These are phyloP conservation scores for Parathielavia appendiculata DNA, from an alignment of 495 filamentous ascomycete genomes.

Conservation along the genomic window DNA sequence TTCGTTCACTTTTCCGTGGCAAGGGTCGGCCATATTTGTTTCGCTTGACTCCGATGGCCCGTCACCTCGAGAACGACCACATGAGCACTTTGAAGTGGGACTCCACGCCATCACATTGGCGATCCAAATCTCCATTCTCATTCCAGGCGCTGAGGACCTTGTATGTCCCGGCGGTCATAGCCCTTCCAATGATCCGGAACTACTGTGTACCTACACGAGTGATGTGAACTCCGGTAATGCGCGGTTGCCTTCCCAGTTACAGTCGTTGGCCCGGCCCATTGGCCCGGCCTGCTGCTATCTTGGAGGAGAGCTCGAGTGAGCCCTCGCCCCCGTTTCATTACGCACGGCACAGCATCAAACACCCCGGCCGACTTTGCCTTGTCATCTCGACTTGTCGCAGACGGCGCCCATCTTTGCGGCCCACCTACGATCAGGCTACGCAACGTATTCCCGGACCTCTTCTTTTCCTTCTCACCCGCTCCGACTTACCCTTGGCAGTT, in stretches of 20 bases:
- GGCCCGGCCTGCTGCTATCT: not conserved
- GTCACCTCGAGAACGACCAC: no score
- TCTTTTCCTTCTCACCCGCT: not conserved
- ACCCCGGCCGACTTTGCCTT: not conserved
- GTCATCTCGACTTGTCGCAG: not conserved
- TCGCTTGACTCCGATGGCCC: no score
- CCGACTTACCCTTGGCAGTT: not conserved
- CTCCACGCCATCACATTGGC: no score
- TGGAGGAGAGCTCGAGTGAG: not conserved
- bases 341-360: not conserved
- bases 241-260: not conserved
- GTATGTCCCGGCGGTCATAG: no score
- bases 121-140: no score
- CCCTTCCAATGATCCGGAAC: no score
- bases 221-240: not conserved
- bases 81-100: no score
- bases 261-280: not conserved
- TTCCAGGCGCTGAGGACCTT: no score
- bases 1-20: no score
- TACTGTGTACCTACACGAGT: no score
- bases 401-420: constrained; percentile 2
- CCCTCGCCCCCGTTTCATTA: constrained; percentile 12
- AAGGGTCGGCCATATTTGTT: no score
- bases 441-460: not conserved
- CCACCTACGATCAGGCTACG: not conserved